Evolutionary conservation across 225 moss, liverwort and hornwort genomes (phyloP).

Genomic region (Thuidium tamariscinum): DNA sequence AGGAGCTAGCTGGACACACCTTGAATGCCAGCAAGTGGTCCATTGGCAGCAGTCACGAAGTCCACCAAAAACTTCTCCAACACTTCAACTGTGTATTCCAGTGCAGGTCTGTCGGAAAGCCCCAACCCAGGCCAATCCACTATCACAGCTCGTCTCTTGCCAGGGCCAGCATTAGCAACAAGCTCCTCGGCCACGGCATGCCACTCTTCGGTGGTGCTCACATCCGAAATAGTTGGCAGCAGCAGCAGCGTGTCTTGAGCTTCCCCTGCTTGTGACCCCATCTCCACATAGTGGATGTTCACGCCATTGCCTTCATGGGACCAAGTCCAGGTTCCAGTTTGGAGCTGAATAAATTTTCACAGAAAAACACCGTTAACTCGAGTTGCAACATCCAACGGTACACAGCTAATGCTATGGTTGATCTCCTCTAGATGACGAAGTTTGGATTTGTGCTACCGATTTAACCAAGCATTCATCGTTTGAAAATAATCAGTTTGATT

Average conservation of each 20-base stretch:
- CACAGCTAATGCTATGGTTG: not conserved
- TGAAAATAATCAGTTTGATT: not conserved
- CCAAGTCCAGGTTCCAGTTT: conserved; percentile 70
- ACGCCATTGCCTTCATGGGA: conserved; percentile 38
- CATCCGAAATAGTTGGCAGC: conserved; percentile 79
- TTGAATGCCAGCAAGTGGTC: conserved; percentile 52
- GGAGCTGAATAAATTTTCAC: conserved; percentile 32
- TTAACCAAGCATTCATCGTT: not conserved
- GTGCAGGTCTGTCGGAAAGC: conserved; percentile 63
- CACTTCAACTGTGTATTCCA: conserved; percentile 63
- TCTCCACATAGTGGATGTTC: conserved; percentile 61
- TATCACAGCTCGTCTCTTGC: conserved; percentile 37
- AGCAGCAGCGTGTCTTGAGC: conserved; percentile 43
- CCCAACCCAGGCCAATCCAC: conserved; percentile 96
- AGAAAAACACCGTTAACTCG: not conserved
- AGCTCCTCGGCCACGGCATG: conserved; percentile 57
- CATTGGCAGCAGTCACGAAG: conserved; percentile 45
- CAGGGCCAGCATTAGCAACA: conserved; percentile 15
- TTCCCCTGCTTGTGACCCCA: conserved; percentile 14
- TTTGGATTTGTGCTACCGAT: not conserved
- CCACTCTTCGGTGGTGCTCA: conserved; percentile 96
- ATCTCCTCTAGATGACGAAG: not conserved
- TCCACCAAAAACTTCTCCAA: conserved; percentile 70
- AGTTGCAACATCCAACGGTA: not conserved
- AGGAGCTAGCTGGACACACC: conserved; percentile 8